Percentiles rank a stretch among this genome's conserved stretches.
These are phyloP conservation scores for Thinopyrum elongatum DNA, from an alignment of 176 grass and related monocot genomes.

Conservation along the genomic window DNA sequence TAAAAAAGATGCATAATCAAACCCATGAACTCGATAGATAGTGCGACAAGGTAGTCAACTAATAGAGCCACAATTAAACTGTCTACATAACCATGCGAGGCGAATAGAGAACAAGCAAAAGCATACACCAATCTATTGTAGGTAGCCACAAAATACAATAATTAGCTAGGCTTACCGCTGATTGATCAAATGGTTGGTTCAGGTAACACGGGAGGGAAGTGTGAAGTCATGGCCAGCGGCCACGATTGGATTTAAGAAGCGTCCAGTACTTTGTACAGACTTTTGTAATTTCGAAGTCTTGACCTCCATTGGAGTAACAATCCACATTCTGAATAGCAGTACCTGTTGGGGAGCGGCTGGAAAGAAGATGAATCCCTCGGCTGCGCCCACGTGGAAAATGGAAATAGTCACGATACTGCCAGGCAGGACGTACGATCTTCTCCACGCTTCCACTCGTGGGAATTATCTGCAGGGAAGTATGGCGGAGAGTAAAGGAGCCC, in stretches of 20 bases:
- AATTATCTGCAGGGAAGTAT: not conserved
- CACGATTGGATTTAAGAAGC: not conserved
- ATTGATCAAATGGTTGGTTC: slow-evolving; percentile 10
- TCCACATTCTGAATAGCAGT: no score
- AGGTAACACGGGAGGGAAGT: not conserved
- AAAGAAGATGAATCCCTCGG: no score
- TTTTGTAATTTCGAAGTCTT: slow-evolving; percentile 7
- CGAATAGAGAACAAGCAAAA: not conserved
- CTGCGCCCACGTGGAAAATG: no score
- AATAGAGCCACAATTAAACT: not conserved
- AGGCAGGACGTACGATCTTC: not conserved
- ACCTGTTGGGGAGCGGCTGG: no score
- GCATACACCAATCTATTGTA: not conserved
- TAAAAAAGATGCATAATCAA: not conserved
- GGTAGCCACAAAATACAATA: not conserved
- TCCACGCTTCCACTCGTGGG: not conserved
- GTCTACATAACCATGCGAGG: not conserved
- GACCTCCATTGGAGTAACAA: not conserved
- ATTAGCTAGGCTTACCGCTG: not conserved
- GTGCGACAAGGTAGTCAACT: not conserved
- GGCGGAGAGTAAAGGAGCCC: not conserved
- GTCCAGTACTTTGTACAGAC: not conserved
- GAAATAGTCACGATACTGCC: not conserved
- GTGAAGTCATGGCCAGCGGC: not conserved
- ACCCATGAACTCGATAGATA: not conserved